A percentile compares a stretch with the other conserved stretches of the same genome.
phyloP scores from a whole-genome alignment of 495 filamentous ascomycete genomes.

The Monascus purpureus region DNA sequence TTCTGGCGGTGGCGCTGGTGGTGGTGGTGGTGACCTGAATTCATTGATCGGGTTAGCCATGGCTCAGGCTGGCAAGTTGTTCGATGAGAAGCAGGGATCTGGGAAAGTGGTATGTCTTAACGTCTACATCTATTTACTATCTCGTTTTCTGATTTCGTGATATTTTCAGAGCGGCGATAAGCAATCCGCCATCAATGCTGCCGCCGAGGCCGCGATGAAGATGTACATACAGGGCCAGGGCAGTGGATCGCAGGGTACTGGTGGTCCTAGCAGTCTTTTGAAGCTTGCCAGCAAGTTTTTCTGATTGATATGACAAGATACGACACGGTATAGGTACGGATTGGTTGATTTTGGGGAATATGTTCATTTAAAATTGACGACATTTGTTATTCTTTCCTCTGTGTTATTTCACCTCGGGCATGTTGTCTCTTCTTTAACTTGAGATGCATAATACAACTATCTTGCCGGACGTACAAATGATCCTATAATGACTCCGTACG shows the following conservation, averaged over 20 bases:
- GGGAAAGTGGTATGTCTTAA: slow-evolving; percentile 34
- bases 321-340: slow-evolving; percentile 2
- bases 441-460: too few relatives aligned
- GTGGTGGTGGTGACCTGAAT: slow-evolving; percentile 35
- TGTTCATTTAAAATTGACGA: not conserved
- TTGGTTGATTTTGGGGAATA: slow-evolving; percentile 1
- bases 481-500: too few relatives aligned
- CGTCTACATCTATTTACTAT: not conserved
- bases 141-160: slow-evolving; percentile 1
- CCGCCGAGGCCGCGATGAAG: slow-evolving; percentile 54
- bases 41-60: slow-evolving; percentile 54
- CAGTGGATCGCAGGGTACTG: slow-evolving; percentile 31
- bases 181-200: slow-evolving; percentile 44
- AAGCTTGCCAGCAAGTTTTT: slow-evolving; percentile 45
- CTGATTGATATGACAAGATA: slow-evolving; percentile 1
- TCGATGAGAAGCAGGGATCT: slow-evolving; percentile 38
- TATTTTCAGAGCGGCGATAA: slow-evolving; percentile 34
- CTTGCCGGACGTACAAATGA: too few relatives aligned
- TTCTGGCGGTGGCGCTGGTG: slow-evolving; percentile 5
- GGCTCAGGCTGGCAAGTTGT: slow-evolving; percentile 51
- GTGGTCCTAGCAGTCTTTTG: slow-evolving; percentile 37
- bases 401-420: too few relatives aligned
- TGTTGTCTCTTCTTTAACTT: too few relatives aligned
- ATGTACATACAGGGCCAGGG: slow-evolving; percentile 50
- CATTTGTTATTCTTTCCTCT: too few relatives aligned